These are phyloP conservation scores for Diutina rugosa DNA, from an alignment of 1,139 yeast species.

Conservation along the genomic window DNA sequence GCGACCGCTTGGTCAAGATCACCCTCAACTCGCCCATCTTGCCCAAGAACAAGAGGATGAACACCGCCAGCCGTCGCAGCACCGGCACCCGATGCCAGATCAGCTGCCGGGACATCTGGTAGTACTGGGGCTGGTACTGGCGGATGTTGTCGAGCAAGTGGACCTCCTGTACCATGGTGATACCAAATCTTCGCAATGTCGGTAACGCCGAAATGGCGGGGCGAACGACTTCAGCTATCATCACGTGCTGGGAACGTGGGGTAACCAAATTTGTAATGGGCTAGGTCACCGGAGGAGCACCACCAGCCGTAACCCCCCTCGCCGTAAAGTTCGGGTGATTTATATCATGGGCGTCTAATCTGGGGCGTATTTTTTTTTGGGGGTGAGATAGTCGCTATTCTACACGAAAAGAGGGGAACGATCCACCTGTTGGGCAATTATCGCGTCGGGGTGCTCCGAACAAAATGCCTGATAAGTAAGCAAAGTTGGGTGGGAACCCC, in stretches of 20 bases:
- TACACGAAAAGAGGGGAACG: neutral
- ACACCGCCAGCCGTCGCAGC: conserved; percentile 63
- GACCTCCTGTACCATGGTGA: conserved; percentile 1
- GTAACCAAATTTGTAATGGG: neutral
- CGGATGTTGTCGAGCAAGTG: conserved; percentile 9
- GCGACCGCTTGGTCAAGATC: conserved; percentile 63
- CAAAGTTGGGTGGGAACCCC: neutral
- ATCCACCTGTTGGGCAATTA: neutral
- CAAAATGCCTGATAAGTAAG: neutral
- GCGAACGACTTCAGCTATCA: neutral
- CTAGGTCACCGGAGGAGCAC: neutral
- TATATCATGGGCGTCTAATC: neutral
- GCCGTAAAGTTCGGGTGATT: neutral
- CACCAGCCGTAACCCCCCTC: neutral
- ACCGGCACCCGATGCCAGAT: conserved; percentile 50
- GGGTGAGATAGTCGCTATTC: neutral
- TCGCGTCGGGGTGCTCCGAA: neutral
- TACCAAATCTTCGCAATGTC: neutral
- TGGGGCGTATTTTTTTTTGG: neutral
- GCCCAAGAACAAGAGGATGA: conserved; percentile 60
- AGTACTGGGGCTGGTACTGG: conserved; percentile 13
- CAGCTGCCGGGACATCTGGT: conserved; percentile 19
- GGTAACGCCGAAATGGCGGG: neutral
- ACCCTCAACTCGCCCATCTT: conserved; percentile 63
- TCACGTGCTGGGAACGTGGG: neutral